Percentiles rank a stretch among this genome's conserved stretches.
Conservation (phyloP, 2,329 filamentous ascomycete species). For the Colletotrichum navitas region DNA sequence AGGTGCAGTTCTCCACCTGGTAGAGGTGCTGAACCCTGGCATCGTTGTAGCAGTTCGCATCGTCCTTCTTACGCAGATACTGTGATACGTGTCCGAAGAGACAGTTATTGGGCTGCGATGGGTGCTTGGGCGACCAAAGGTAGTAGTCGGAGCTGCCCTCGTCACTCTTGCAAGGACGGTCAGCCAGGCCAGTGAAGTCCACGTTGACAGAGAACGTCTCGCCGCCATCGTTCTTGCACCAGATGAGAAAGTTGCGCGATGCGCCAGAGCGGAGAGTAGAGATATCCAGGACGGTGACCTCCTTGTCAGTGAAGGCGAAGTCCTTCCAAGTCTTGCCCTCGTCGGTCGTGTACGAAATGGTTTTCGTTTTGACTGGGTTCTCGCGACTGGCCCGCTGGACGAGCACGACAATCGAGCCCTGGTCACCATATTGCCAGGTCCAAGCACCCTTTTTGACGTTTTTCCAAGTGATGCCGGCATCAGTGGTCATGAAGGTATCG, state of each 20-base stretch:
- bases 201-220: constrained; percentile 82
- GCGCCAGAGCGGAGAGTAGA: constrained; percentile 90
- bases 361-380: constrained; percentile 75
- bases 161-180: constrained; percentile 79
- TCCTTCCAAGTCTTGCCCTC: constrained; percentile 85
- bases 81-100: constrained; percentile 91
- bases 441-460: constrained; percentile 88
- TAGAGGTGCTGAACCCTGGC: constrained; percentile 78
- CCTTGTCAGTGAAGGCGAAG: constrained; percentile 78
- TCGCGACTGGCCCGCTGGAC: constrained; percentile 79
- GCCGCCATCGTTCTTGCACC: constrained; percentile 73
- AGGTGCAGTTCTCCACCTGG: constrained; percentile 83
- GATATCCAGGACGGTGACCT: constrained; percentile 82
- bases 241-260: constrained; percentile 91
- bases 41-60: constrained; percentile 84
- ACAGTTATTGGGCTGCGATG: constrained; percentile 81
- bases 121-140: constrained; percentile 89
- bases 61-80: constrained; percentile 91
- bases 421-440: constrained; percentile 95
- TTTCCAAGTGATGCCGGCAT: constrained; percentile 92
- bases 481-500: constrained; percentile 90
- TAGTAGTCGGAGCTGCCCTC: constrained; percentile 73
- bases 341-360: constrained; percentile 81
- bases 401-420: constrained; percentile 92
- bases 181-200: constrained; percentile 86